Evolutionary conservation across 2,329 filamentous ascomycete species (phyloP).

Genomic region (Knoxdaviesia proteae): DNA sequence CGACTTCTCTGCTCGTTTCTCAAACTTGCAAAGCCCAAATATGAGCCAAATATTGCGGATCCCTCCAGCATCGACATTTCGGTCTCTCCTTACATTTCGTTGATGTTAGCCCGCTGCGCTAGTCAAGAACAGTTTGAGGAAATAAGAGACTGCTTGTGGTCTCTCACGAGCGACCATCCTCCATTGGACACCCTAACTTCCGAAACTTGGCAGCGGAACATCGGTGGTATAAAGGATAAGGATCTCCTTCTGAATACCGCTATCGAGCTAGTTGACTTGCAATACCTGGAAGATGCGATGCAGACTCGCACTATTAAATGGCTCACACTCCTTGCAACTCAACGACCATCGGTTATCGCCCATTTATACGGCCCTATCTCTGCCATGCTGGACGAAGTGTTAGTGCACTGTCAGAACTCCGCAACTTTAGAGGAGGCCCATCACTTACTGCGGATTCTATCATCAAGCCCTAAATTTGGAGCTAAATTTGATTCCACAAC

Average conservation of each 20-base stretch:
- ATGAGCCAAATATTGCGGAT: conserved; percentile 19
- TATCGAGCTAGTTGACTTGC: conserved; percentile 45
- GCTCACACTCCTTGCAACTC: conserved; percentile 34
- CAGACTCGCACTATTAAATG: conserved; percentile 38
- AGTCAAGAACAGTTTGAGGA: conserved; percentile 25
- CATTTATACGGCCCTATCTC: conserved; percentile 27
- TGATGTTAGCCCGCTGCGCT: conserved; percentile 35
- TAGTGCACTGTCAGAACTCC: conserved; percentile 42
- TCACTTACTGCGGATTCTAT: conserved; percentile 34
- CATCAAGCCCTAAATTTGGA: conserved; percentile 29
- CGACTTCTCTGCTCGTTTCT: conserved; percentile 42
- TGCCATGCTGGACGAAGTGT: conserved; percentile 34
- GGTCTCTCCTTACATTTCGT: conserved; percentile 34
- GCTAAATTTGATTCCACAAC: conserved; percentile 24
- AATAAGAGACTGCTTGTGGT: conserved; percentile 40
- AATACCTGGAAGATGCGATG: conserved; percentile 38
- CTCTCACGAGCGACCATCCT: no score
- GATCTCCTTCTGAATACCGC: conserved; percentile 41
- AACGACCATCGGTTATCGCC: conserved; percentile 33
- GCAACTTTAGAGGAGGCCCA: conserved; percentile 39
- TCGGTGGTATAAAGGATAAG: conserved; percentile 27
- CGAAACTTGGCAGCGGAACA: no score
- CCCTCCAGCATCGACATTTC: no score
- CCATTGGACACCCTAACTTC: no score
- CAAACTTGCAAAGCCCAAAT: conserved; percentile 10